Conservation (phyloP, 208 protist species). For the Trypanosoma grayi region DNA sequence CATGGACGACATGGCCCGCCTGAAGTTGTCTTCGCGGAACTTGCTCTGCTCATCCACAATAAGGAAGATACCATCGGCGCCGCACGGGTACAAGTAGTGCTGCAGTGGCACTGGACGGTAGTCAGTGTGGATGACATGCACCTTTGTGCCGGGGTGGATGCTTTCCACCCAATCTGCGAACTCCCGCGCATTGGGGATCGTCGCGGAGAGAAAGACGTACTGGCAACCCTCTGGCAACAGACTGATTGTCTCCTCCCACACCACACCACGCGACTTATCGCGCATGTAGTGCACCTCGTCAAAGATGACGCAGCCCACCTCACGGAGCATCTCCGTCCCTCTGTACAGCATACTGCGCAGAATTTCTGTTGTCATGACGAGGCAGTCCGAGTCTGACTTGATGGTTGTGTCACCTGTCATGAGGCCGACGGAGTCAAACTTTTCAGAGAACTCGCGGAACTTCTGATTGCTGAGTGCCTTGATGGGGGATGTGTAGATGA, state of each 20-base stretch:
- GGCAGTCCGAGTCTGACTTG: slow-evolving; percentile 95
- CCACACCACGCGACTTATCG: slow-evolving; percentile 98
- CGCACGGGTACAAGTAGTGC: slow-evolving; percentile 98
- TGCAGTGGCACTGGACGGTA: slow-evolving; percentile 99
- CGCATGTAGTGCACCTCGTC: slow-evolving; percentile 99
- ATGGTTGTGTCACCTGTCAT: slow-evolving; percentile 99
- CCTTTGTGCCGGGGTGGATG: slow-evolving; percentile 95
- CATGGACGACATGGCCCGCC: slow-evolving; percentile 92
- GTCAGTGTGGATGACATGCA: slow-evolving; percentile 99
- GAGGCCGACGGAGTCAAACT: slow-evolving; percentile 98
- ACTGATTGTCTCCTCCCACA: slow-evolving; percentile 99
- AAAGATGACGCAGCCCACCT: slow-evolving; percentile 99
- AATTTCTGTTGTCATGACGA: slow-evolving; percentile 99
- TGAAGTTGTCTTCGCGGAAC: slow-evolving; percentile 97
- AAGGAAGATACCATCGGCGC: slow-evolving; percentile 96
- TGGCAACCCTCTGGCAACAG: slow-evolving; percentile 97
- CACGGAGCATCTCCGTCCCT: slow-evolving; percentile 98
- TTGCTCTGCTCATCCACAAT: slow-evolving; percentile 96
- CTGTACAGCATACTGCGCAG: slow-evolving; percentile 98
- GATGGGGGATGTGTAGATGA: slow-evolving; percentile 99
- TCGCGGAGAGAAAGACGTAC: slow-evolving; percentile 99
- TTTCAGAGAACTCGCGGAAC: slow-evolving; percentile 98
- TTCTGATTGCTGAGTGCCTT: slow-evolving; percentile 99
- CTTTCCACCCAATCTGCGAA: slow-evolving; percentile 99
- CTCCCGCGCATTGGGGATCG: slow-evolving; percentile 99